Evolutionary conservation across 257 asterid genomes (phyloP), one percentile per base, ranked within the genome.

Genomic region (Solanum medicagineum): DNA sequence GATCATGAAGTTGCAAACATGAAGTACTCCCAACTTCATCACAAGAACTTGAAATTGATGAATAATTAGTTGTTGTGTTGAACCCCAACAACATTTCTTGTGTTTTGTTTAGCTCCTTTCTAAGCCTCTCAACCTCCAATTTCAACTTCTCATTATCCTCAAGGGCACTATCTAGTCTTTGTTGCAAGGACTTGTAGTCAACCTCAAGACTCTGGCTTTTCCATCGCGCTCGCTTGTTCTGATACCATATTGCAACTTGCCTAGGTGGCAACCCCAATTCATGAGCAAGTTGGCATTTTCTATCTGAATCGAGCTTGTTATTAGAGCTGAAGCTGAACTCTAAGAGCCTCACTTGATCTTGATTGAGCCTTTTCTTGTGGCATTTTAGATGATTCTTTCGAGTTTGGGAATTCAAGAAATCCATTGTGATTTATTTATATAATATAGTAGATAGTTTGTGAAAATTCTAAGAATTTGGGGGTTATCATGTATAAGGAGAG

Each of bases 161-260:
- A 3, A 86, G 0, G 32, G 85, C 91, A 81, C 20, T 80, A 6
- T 92, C 93, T 0, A 94, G 87, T 10, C 85, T 89, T 16, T 56
- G 84, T 90, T 91, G 92, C 79, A 93, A 10, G 5, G 85, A 84
- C 86, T 84, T 87, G 87, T 92, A 87, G 73, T 91, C 95, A 51
- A 55, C 81, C 82, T 94, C 97, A 0, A 94, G 94, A 81, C 91
- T 92, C 51, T 93, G 95, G 8, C 81, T 89, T 90, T 90, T 94
- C 89, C 91, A 92, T 0, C 98, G 85, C 3, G 97, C 96, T 1
- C 98, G 93, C 89, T 87, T 92, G 86, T 94, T 94, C 26, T 93
- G 97, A 87, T 92, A 94, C 96, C 98, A 94, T 42, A 93, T 87
- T 2, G 96, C 94, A 1, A 94, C 88, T 24, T 94, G 96, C 9